phyloP scores from a whole-genome alignment of 1,284 basidiomycete species.

The Austroboletus novae-zelandiae region DNA sequence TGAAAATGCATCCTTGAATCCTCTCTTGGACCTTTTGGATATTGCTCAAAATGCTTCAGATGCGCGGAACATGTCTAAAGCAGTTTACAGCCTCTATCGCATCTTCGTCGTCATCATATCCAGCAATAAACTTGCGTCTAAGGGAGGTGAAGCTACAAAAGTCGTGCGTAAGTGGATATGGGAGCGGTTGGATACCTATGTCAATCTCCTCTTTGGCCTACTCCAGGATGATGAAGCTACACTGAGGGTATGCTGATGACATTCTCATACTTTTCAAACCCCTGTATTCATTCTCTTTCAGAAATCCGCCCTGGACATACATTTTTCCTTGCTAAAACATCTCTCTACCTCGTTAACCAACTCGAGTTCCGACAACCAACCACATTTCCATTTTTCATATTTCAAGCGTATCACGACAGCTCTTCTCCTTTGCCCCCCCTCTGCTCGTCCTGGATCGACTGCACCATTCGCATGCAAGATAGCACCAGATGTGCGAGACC shows the following conservation, averaged over 20 bases:
- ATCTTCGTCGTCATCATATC: constrained; percentile 70
- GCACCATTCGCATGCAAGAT: constrained; percentile 36
- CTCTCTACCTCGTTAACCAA: constrained; percentile 65
- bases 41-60: constrained; percentile 46
- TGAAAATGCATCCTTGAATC: constrained; percentile 68
- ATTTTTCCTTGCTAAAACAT: constrained; percentile 80
- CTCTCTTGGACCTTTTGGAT: constrained; percentile 73
- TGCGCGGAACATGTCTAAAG: constrained; percentile 64
- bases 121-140: constrained; percentile 52
- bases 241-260: constrained; percentile 47
- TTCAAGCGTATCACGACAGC: constrained; percentile 65
- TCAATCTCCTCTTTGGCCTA: constrained; percentile 64
- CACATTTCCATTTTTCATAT: constrained; percentile 69
- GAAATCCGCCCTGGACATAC: constrained; percentile 74
- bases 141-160: constrained; percentile 53
- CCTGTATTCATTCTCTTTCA: constrained; percentile 31
- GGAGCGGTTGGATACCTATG: constrained; percentile 67
- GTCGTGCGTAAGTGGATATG: constrained; percentile 75
- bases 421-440: constrained; percentile 62
- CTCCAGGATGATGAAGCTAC: constrained; percentile 71
- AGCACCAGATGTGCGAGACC: constrained; percentile 58
- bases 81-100: constrained; percentile 80
- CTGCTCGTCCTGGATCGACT: constrained; percentile 35
- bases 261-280: not conserved
- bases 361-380: constrained; percentile 36